phyloP scores from a whole-genome alignment of 1,284 basidiomycete genomes.

The Cryptococcus jaspeensis region DNA sequence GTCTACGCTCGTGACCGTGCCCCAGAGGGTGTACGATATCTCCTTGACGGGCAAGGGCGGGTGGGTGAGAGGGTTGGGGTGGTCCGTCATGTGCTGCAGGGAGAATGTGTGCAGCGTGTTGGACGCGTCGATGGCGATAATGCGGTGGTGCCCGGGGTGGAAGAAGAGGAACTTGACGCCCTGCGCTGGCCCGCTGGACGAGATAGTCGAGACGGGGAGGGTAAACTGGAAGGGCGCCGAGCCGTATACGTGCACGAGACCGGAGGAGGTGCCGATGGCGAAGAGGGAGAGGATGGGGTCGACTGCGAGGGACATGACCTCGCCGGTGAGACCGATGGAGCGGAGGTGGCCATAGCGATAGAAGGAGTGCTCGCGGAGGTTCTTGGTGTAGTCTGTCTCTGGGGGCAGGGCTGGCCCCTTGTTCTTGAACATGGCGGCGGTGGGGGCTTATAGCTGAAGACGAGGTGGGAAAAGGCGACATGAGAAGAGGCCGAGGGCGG shows the following conservation, averaged over 20 bases:
- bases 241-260: conserved; percentile 47
- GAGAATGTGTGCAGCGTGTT: conserved; percentile 44
- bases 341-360: conserved; percentile 50
- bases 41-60: conserved; percentile 40
- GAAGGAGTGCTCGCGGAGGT: conserved; percentile 45
- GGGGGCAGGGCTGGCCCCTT: conserved; percentile 33
- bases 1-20: conserved; percentile 37
- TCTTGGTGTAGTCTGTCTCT: conserved; percentile 44
- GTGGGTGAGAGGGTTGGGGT: conserved; percentile 28
- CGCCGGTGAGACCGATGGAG: conserved; percentile 50
- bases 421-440: conserved; percentile 43
- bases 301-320: conserved; percentile 63
- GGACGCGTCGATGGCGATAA: conserved; percentile 44
- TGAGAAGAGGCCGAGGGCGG: neutral
- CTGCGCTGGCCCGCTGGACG: conserved; percentile 19
- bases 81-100: conserved; percentile 37
- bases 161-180: conserved; percentile 48
- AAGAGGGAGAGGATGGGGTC: conserved; percentile 73
- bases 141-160: conserved; percentile 44
- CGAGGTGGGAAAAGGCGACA: neutral
- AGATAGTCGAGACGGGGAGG: conserved; percentile 33
- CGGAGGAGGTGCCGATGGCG: conserved; percentile 60
- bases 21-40: conserved; percentile 31
- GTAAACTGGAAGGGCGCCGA: conserved; percentile 44
- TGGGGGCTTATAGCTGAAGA: neutral